Evolutionary conservation across 768 basidiomycete species (phyloP), one percentile per base, ranked within the genome.

Genomic region (Candolleomyces eurysporus): DNA sequence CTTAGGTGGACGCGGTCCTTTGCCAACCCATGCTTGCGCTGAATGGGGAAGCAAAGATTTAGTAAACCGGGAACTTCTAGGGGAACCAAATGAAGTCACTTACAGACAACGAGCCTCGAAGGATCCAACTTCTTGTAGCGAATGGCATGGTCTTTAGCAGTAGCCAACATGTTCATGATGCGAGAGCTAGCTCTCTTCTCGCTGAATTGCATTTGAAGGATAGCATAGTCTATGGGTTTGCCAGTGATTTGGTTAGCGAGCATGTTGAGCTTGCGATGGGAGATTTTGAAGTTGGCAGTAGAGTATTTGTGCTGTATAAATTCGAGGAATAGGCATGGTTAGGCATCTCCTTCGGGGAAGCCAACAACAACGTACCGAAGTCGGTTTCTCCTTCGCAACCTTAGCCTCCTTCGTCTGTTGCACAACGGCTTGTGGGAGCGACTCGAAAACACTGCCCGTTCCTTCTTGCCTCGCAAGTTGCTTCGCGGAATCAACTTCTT

Each of bases 11-110:
- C 81, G 84, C 7, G 79, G 79, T 5, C 90, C 94, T 72, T 98
- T 98, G 51, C 85, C 89, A 16, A 97, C 94, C 96, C 95, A 99
- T 21, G 95, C 85, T 74, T 97, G 90, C 49, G 93, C 95, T 97
- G 43, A 56, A 45, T 30, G 7, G 31, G 36, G 48, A 48, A 63
- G 43, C 43, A 60, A 59, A 49, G 36, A 16, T n/a, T 19, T 55
- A 19, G 17, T 17, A 30, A 57, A 46, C n/a, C n/a, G 0, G 2
- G 26, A 26, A 26, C 26, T 26, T 26, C 26, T 26, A 11, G 17
- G 45, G 13, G 16, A 7, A 51, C 7, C 2, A 30, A 26, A 56
- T 45, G 60, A 49, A 36, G 51, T 16, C 53, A 48, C 93, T 69
- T 66, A 96, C 95, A 82, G 66, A 98, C 88, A 60, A 96, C 78